Percentiles rank a stretch among this genome's conserved stretches.
These are phyloP conservation scores for Trifolium dubium DNA, from an alignment of 306 rosid genomes.

Conservation along the genomic window DNA sequence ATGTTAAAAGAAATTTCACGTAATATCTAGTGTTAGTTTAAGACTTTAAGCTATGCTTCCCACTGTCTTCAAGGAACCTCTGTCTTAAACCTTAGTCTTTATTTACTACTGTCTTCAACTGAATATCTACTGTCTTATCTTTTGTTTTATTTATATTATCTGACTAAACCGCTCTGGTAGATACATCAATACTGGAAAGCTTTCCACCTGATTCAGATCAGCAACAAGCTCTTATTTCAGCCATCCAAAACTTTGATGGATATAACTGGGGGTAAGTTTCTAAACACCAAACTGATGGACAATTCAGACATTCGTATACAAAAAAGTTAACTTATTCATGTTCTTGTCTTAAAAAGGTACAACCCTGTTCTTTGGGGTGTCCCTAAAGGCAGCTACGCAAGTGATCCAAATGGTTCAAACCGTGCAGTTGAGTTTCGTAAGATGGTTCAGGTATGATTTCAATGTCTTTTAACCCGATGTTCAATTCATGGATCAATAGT, in stretches of 20 bases:
- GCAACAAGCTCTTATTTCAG: constrained; percentile 84
- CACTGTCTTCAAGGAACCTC: background rate
- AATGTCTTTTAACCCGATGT: constrained; percentile 26
- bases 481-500: constrained; percentile 31
- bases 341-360: constrained; percentile 60
- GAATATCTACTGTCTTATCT: background rate
- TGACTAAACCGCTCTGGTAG: constrained; percentile 56
- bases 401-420: constrained; percentile 74
- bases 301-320: constrained; percentile 20
- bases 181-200: constrained; percentile 65
- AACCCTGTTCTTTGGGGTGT: constrained; percentile 97
- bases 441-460: constrained; percentile 81
- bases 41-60: constrained; percentile 8
- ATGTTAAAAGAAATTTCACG: constrained; percentile 18
- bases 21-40: constrained; percentile 10
- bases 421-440: constrained; percentile 83
- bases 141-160: constrained; percentile 16
- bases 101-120: constrained; percentile 3
- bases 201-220: constrained; percentile 88
- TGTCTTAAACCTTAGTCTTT: background rate
- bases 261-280: constrained; percentile 94
- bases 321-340: constrained; percentile 36
- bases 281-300: constrained; percentile 17
- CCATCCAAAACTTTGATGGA: constrained; percentile 76
- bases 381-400: constrained; percentile 98